These are phyloP conservation scores for Kwoniella mangroviensis DNA, from an alignment of 768 basidiomycete species.

Conservation along the genomic window DNA sequence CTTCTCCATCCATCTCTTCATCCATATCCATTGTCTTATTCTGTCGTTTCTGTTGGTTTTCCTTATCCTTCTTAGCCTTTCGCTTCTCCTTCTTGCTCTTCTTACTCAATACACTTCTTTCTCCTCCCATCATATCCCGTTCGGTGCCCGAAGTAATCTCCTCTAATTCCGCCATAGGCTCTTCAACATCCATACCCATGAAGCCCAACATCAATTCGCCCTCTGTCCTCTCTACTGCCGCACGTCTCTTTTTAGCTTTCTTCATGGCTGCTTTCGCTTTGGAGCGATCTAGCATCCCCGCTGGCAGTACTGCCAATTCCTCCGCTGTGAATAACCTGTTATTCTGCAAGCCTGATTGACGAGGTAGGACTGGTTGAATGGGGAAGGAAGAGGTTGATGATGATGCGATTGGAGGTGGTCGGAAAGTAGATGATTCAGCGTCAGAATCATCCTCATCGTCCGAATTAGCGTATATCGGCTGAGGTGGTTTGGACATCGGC, in stretches of 20 bases:
- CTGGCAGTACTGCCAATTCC: slow-evolving; percentile 50
- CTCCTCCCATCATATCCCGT: slow-evolving; percentile 40
- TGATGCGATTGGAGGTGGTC: slow-evolving; percentile 5
- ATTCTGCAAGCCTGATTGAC: slow-evolving; percentile 4
- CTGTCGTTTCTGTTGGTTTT: slow-evolving; percentile 21
- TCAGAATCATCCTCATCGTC: slow-evolving; percentile 22
- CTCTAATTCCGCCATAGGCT: slow-evolving; percentile 59
- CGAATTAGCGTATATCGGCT: slow-evolving; percentile 6
- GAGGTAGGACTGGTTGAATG: background rate
- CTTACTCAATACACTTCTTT: slow-evolving; percentile 35
- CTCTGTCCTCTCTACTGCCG: slow-evolving; percentile 35
- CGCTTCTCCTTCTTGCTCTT: slow-evolving; percentile 61
- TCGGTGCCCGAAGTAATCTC: slow-evolving; percentile 25
- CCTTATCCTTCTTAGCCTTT: slow-evolving; percentile 39
- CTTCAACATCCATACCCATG: slow-evolving; percentile 57
- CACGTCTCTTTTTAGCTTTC: slow-evolving; percentile 49
- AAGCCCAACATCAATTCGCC: slow-evolving; percentile 48
- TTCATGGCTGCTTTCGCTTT: slow-evolving; percentile 52
- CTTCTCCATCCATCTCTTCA: slow-evolving; percentile 58
- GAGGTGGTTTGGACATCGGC: background rate
- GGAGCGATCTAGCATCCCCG: slow-evolving; percentile 47
- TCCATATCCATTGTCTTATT: slow-evolving; percentile 2
- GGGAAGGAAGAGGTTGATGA: background rate
- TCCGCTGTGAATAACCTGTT: slow-evolving; percentile 50
- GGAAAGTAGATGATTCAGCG: slow-evolving; percentile 16